Evolutionary conservation across 495 filamentous ascomycete species (phyloP).

Genomic region (Glutinoglossum americanum): DNA sequence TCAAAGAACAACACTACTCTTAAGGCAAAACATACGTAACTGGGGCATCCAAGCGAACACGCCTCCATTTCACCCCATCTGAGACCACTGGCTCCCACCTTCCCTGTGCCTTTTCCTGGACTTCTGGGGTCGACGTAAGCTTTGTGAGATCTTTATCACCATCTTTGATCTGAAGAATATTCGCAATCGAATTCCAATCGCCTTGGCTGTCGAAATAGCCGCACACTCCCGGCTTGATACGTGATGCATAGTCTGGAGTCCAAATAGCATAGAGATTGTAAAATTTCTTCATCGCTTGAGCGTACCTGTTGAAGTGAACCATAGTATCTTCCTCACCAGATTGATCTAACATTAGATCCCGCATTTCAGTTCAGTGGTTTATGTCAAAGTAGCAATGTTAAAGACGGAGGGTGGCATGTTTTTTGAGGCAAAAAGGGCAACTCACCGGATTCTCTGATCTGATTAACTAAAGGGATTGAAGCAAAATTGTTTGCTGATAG

Average conservation of each 20-base stretch:
- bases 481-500: background rate
- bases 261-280: background rate
- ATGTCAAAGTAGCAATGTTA: too few relatives aligned
- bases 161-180: background rate
- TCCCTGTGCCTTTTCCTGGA: background rate
- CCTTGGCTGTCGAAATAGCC: background rate
- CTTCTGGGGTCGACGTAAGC: background rate
- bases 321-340: background rate
- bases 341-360: background rate
- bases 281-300: background rate
- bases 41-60: background rate
- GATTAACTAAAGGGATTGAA: too few relatives aligned
- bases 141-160: background rate
- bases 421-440: too few relatives aligned
- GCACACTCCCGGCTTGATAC: background rate
- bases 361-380: too few relatives aligned
- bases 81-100: background rate
- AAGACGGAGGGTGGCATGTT: too few relatives aligned
- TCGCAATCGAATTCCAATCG: background rate
- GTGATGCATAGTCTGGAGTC: background rate
- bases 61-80: background rate
- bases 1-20: background rate
- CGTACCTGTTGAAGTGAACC: background rate
- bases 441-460: too few relatives aligned
- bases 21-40: background rate